These are phyloP conservation scores for Takakia lepidozioides DNA, from an alignment of 225 moss, liverwort and hornwort species.

Conservation along the genomic window DNA sequence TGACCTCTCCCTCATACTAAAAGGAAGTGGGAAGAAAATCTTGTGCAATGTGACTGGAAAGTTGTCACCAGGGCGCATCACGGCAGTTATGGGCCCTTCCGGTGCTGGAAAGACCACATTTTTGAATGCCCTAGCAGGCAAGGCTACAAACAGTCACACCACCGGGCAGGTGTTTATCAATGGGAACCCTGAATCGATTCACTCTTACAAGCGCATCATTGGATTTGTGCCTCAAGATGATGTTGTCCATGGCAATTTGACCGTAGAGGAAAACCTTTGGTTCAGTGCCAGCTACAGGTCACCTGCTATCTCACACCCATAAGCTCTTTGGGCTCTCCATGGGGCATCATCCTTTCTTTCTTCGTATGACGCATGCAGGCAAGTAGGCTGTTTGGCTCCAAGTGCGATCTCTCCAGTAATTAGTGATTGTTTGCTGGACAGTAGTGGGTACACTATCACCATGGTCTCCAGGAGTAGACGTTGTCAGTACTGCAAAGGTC, in stretches of 20 bases:
- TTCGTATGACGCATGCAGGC: too few relatives aligned
- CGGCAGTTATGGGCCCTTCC: slow-evolving; percentile 94
- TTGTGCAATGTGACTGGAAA: slow-evolving; percentile 81
- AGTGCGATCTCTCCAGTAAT: too few relatives aligned
- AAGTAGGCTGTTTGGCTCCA: too few relatives aligned
- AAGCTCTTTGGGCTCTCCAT: too few relatives aligned
- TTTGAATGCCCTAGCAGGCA: slow-evolving; percentile 81
- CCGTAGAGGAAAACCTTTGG: slow-evolving; percentile 90
- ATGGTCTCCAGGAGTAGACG: too few relatives aligned
- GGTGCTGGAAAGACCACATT: slow-evolving; percentile 95
- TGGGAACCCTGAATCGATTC: slow-evolving; percentile 64
- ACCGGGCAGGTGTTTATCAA: slow-evolving; percentile 80
- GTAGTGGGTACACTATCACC: too few relatives aligned
- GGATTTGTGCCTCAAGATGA: slow-evolving; percentile 98
- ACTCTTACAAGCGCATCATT: slow-evolving; percentile 74
- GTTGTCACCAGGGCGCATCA: slow-evolving; percentile 59
- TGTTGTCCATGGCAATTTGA: slow-evolving; percentile 79
- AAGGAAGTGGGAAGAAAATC: slow-evolving; percentile 72
- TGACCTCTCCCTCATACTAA: slow-evolving; percentile 66
- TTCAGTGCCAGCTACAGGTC: slow-evolving; percentile 89
- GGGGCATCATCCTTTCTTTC: too few relatives aligned
- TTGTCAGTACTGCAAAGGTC: too few relatives aligned
- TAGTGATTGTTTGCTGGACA: too few relatives aligned
- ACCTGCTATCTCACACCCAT: background rate
- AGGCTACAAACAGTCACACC: slow-evolving; percentile 61